Evolutionary conservation across 768 basidiomycete species (phyloP), one percentile per base, ranked within the genome.

Genomic region (Tulasnella calospora): DNA sequence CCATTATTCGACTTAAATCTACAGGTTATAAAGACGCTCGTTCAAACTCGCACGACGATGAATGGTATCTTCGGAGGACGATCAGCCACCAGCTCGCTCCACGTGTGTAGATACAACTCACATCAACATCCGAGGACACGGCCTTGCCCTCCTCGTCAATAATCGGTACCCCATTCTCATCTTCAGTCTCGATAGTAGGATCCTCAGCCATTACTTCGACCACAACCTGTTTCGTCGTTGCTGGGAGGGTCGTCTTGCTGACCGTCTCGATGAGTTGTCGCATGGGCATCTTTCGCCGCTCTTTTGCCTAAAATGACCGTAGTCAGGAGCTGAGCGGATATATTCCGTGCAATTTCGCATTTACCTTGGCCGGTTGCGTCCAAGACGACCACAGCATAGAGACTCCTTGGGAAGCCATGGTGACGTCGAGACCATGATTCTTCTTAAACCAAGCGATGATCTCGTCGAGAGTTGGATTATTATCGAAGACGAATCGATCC

Each of bases 311-410:
- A 17, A 71, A 30, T 30, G 30, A 30, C 7, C 17, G 55, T 27
- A 33, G n/a, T 70, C 19, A 69, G n/a, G 6, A 70, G n/a, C 27
- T 33, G 33, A 35, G 38, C 46, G 9, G 40, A 69, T 35, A 76
- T 79, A 51, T 67, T 78, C 30, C 47, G 61, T 33, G 61, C 30
- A 41, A 67, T 13, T 17, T 36, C 23, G 27, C 17, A 83, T 88
- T 41, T 57, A 94, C 96, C 92, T 99, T 99, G 87, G 94, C 94
- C 86, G 92, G 93, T 76, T 91, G 92, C 74, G 94, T 89, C 84
- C 97, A 99, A 44, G 93, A 91, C 80, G 94, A 96, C 95, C 96
- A 99, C 41, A 99, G 87, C 96, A 99, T 97, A 83, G 95, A 96
- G 44, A 98, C 96, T 57, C 96, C 97, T 84, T 95, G 94, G 82